These are phyloP conservation scores for Actinomucor elegans DNA, from an alignment of 371 early-diverging fungal genomes.

Conservation along the genomic window DNA sequence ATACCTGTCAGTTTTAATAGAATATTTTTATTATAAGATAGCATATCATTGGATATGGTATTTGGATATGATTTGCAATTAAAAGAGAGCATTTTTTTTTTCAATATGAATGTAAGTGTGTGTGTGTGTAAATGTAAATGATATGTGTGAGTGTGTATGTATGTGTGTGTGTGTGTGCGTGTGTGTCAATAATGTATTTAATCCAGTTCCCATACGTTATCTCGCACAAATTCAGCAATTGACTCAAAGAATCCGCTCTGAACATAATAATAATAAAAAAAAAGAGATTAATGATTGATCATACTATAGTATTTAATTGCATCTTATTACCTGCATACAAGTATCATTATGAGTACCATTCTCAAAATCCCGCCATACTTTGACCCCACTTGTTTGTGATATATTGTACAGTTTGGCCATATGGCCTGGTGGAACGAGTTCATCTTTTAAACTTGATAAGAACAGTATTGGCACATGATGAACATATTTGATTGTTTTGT, in stretches of 20 bases:
- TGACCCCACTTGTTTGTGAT: slow-evolving; percentile 51
- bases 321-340: slow-evolving; percentile 52
- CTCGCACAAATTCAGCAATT: slow-evolving; percentile 53
- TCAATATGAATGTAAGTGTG: too few relatives aligned
- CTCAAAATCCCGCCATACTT: slow-evolving; percentile 69
- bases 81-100: too few relatives aligned
- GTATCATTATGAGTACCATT: slow-evolving; percentile 93
- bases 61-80: too few relatives aligned
- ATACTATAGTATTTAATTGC: too few relatives aligned
- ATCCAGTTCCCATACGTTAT: slow-evolving; percentile 31
- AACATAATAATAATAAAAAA: background rate
- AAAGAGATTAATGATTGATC: too few relatives aligned
- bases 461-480: slow-evolving; percentile 78
- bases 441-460: slow-evolving; percentile 80
- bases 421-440: slow-evolving; percentile 85
- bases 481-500: slow-evolving; percentile 68
- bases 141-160: background rate
- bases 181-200: too few relatives aligned
- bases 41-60: too few relatives aligned
- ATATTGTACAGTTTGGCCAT: slow-evolving; percentile 76
- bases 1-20: too few relatives aligned
- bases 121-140: background rate
- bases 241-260: slow-evolving; percentile 85
- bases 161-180: too few relatives aligned
- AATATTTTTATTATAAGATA: too few relatives aligned